phyloP scores from a whole-genome alignment of 2,329 filamentous ascomycete species.

The Hypoxylon sp. region DNA sequence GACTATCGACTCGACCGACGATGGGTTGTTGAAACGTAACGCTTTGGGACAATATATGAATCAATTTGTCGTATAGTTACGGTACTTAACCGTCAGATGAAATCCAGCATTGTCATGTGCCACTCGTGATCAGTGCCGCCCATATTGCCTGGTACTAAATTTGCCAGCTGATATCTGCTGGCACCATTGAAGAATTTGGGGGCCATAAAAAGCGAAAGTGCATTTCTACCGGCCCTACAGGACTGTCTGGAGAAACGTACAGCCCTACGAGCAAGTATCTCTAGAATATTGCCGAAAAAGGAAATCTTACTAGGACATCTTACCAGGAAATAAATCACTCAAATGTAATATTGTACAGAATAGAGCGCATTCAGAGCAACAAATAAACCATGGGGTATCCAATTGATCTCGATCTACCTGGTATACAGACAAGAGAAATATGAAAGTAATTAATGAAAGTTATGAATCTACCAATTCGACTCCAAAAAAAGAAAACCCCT shows the following conservation, averaged over 20 bases:
- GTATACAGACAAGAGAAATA: not conserved
- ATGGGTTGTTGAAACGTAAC: not conserved
- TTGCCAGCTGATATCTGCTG: not conserved
- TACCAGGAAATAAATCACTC: not conserved
- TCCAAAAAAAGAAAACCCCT: not conserved
- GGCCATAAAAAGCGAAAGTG: not conserved
- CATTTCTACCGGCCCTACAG: not conserved
- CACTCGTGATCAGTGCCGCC: not conserved
- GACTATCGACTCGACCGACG: conserved; percentile 7
- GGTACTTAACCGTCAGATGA: conserved; percentile 8
- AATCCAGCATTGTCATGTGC: conserved; percentile 2
- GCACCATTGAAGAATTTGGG: not conserved
- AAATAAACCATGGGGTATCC: not conserved
- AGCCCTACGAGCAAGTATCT: no score
- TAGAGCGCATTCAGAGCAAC: not conserved
- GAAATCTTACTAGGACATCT: no score
- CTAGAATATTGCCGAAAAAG: not conserved
- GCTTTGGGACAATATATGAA: not conserved
- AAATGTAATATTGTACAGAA: not conserved
- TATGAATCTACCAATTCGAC: not conserved
- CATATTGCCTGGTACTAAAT: not conserved
- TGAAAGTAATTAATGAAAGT: not conserved
- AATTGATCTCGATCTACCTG: not conserved
- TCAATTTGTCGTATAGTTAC: conserved; percentile 16
- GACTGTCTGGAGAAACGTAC: not conserved